Base-by-base conservation (phyloP, 192 early-diverging fungal genomes). In the Podila verticillata region DNA sequence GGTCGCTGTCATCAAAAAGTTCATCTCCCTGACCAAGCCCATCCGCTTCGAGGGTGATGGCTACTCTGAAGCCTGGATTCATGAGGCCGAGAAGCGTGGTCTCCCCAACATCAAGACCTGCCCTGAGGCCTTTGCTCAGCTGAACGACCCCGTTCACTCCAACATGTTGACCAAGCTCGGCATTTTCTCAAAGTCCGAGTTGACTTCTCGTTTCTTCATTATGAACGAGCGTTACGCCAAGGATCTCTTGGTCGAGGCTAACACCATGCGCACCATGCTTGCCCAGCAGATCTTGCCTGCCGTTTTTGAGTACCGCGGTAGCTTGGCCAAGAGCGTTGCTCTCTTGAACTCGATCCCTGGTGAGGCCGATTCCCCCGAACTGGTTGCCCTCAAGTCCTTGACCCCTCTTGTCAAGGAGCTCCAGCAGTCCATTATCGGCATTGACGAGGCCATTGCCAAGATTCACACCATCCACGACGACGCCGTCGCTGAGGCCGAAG, bases 1-100 rank as follows among this genome's bases (percentile, higher is more conserved):
- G 85, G 86, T 98, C 61, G 80, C 73, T 1, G 94, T 99, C 29
- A 95, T 99, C 83, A 93, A 92, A 69, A 77, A 93, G 75, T 97
- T 89, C 83, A 95, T 96, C 74, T 90, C 72, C 31, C 83, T 91
- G 64, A 89, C 89, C 84, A 96, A 95, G 90, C 70, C 82, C 73
- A 88, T 99, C 74, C 91, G 96, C 81, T 99, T 99, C 81, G 98
- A 99, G 85, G 96, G 95, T 74, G 96, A 99, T 90, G 95, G 95
- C 86, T 99, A 99, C 90, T 95, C 96, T 54, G 93, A 94, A 49
- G 94, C 91, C 61, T 99, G 98, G 98, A 89, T 91, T 32, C 73
- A 86, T 26, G 98, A 98, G 89, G 98, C 98, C 36, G 94, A 90
- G 78, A 91, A 89, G 80, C 96, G 98, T 81, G 97, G 98, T 4